Evolutionary conservation across 2,329 filamentous ascomycete species (phyloP).

Genomic region (Arthroderma sp.): DNA sequence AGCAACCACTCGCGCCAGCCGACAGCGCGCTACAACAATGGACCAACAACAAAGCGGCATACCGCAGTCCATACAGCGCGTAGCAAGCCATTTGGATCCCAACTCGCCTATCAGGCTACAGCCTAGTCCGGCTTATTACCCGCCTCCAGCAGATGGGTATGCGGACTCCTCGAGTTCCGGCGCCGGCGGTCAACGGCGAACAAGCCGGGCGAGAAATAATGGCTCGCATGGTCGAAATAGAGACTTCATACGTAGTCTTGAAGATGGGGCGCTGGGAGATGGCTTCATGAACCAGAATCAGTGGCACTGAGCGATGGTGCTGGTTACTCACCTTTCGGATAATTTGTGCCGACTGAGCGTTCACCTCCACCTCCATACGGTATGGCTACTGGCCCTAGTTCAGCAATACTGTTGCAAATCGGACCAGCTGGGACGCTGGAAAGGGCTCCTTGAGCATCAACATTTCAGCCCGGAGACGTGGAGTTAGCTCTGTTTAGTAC

Average conservation of each 20-base stretch:
- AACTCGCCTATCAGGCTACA: constrained; percentile 88
- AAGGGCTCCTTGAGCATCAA: background rate
- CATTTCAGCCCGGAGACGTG: background rate
- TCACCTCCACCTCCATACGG: background rate
- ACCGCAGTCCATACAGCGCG: constrained; percentile 80
- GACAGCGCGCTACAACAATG: constrained; percentile 91
- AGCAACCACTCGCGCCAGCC: constrained; percentile 61
- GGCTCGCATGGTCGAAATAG: constrained; percentile 40
- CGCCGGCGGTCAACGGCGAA: constrained; percentile 57
- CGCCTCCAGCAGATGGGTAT: constrained; percentile 75
- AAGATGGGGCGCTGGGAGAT: constrained; percentile 88
- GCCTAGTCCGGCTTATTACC: constrained; percentile 93
- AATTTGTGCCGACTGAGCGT: background rate
- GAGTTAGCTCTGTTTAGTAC: background rate
- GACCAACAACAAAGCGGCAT: constrained; percentile 90
- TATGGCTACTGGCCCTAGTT: too few species aligned
- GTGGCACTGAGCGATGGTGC: constrained; percentile 45
- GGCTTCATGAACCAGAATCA: constrained; percentile 57
- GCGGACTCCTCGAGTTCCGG: constrained; percentile 46
- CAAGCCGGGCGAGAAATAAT: constrained; percentile 53
- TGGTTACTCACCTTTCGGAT: background rate
- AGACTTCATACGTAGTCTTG: constrained; percentile 88
- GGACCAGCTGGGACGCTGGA: too few species aligned
- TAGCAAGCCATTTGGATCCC: constrained; percentile 90
- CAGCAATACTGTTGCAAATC: too few species aligned